Conservation (phyloP, 305 asterid species). For the Fraxinus dipetala region DNA sequence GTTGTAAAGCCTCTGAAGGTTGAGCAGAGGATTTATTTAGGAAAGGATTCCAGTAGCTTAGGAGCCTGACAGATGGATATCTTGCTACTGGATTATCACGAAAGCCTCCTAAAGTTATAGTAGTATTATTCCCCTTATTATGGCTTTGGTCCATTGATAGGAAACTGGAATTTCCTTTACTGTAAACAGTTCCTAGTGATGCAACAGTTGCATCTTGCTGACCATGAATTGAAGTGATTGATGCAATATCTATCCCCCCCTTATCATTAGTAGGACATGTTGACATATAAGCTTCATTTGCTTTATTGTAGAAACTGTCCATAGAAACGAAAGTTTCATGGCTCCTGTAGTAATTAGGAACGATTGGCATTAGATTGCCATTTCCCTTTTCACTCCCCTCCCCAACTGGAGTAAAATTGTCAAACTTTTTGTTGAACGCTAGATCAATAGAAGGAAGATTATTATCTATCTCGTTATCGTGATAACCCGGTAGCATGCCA, state of each 20-base stretch:
- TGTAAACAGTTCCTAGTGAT: slow-evolving; percentile 29
- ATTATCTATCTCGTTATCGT: slow-evolving; percentile 28
- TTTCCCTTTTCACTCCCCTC: slow-evolving; percentile 30
- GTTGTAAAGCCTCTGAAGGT: background rate
- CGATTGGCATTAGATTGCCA: slow-evolving; percentile 29
- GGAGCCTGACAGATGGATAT: slow-evolving; percentile 32
- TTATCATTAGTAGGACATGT: slow-evolving; percentile 29
- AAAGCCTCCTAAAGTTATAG: slow-evolving; percentile 45
- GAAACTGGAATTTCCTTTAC: slow-evolving; percentile 35
- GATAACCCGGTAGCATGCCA: slow-evolving; percentile 37
- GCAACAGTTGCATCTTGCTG: slow-evolving; percentile 32
- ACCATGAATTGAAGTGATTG: slow-evolving; percentile 14
- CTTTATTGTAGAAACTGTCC: slow-evolving; percentile 36
- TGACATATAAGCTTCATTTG: slow-evolving; percentile 28
- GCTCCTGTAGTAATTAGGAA: slow-evolving; percentile 32
- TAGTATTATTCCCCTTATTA: slow-evolving; percentile 36
- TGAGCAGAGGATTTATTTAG: slow-evolving; percentile 34
- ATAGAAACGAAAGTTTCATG: slow-evolving; percentile 31
- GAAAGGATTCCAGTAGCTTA: slow-evolving; percentile 32
- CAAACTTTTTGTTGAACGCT: slow-evolving; percentile 32
- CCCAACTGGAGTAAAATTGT: slow-evolving; percentile 21
- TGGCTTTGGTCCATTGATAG: slow-evolving; percentile 38
- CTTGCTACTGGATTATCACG: slow-evolving; percentile 26
- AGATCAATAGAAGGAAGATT: slow-evolving; percentile 33
- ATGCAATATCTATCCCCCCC: slow-evolving; percentile 23